Percentiles rank a stretch among this genome's conserved stretches.
Conservation (phyloP, 1,139 yeast genomes). For the Protomyces inundatus region DNA sequence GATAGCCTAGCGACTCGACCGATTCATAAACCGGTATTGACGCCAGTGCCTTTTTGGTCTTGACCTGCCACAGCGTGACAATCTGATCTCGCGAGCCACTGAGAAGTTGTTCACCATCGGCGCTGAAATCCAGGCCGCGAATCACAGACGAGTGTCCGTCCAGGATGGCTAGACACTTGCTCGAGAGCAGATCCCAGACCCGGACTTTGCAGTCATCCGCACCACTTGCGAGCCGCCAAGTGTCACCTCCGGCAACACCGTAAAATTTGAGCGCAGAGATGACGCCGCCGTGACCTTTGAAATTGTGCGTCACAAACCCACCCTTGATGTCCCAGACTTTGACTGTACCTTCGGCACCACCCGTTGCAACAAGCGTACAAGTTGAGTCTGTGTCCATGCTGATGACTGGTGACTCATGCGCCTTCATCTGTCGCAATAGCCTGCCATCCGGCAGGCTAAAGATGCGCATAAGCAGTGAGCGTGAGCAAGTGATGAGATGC, state of each 20-base stretch:
- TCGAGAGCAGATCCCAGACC: conserved; percentile 83
- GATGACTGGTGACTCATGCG: conserved; percentile 70
- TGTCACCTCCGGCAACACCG: conserved; percentile 60
- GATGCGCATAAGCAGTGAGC: conserved; percentile 74
- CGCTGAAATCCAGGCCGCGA: conserved; percentile 68
- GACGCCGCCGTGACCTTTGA: conserved; percentile 94
- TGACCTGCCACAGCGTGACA: conserved; percentile 57
- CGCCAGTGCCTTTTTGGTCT: conserved; percentile 52
- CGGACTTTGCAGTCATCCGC: conserved; percentile 74
- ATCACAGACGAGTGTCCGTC: conserved; percentile 82
- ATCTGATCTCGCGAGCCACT: conserved; percentile 90
- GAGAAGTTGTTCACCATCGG: conserved; percentile 52
- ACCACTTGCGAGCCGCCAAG: conserved; percentile 65
- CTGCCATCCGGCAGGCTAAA: conserved; percentile 44
- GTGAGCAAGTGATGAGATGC: conserved; percentile 66
- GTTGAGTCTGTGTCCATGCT: conserved; percentile 73
- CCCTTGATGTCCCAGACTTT: conserved; percentile 90
- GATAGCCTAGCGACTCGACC: conserved; percentile 29
- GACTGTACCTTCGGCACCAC: conserved; percentile 90
- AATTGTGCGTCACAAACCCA: conserved; percentile 79
- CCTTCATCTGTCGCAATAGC: conserved; percentile 42
- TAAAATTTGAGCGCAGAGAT: conserved; percentile 69
- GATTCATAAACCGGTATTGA: conserved; percentile 65
- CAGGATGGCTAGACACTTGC: conserved; percentile 58
- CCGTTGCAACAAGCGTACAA: conserved; percentile 82